Base-by-base conservation (phyloP, 2,329 filamentous ascomycete species). In the Fusarium sp. region DNA sequence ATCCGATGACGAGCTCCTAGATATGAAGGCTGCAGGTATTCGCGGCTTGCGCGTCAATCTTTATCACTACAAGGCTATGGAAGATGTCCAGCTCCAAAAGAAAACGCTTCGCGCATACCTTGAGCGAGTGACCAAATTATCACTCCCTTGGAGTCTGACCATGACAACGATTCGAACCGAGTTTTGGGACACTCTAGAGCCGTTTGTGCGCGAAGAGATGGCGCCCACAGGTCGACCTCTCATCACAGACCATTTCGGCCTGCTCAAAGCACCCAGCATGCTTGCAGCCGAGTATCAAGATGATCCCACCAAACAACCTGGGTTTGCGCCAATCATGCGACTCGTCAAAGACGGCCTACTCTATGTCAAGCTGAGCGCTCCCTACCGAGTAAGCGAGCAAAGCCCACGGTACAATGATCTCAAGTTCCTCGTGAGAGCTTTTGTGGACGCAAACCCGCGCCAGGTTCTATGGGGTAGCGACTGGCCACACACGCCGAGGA, bases 401-500 rank as follows among this genome's bases (percentile, higher is more conserved):
- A 70, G 64, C 1, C 74, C 74, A 1, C n/a, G 29, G 1, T 77
- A 75, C 53, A 51, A 65, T 6, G 75, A 77, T 32, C 44, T 76
- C 27, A 61, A 67, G 33, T 65, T 67, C 6, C 39, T 76, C 15
- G 74, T 75, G 1, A 47, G 68, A 9, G 71, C 70, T 0, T 63
- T 75, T 32, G 62, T 76, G 1, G 61, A 73, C 41, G 71, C 71
- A 4, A 76, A 77, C 42, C 71, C 72, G 9, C 48, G 61, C 17
- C 69, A 64, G 5, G 52, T 77, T 9, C 31, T 77, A 2, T 78
- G 74, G 73, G 75, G 75, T 7, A 78, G 75, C 57, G 75, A 77
- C 39, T 78, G 73, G 73, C 74, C 75, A 2, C 75, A 77, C 53
- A 76, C 73, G 2, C 74, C 75, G 0, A 65, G 71, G 14, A 77